Conservation (phyloP, 306 rosid species). For the Prosopis cineraria region DNA sequence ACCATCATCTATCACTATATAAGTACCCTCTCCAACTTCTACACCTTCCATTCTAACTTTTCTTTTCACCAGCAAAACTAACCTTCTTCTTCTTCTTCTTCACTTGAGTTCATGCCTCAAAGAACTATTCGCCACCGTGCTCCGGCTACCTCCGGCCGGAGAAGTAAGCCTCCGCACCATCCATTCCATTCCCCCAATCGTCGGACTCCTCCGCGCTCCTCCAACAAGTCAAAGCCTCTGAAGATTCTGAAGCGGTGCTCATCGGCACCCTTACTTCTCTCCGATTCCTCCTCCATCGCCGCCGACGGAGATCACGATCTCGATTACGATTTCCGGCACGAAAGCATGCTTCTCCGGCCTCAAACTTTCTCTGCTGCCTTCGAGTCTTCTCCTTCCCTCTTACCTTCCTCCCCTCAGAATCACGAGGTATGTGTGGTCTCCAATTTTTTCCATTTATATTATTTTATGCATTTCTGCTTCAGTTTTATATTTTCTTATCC, state of each 20-base stretch:
- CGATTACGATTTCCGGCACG: background rate
- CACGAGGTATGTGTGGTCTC: background rate
- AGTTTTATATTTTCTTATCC: too few relatives aligned
- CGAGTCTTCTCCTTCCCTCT: slow-evolving; percentile 59
- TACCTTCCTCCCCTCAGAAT: slow-evolving; percentile 45
- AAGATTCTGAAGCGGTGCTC: slow-evolving; percentile 55
- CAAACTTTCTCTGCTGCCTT: slow-evolving; percentile 48
- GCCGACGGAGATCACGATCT: slow-evolving; percentile 24
- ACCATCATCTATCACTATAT: background rate
- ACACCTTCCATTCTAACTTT: background rate
- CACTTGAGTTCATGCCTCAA: slow-evolving; percentile 52
- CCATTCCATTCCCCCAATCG: slow-evolving; percentile 41
- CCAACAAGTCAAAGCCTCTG: slow-evolving; percentile 42
- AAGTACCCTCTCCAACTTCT: background rate
- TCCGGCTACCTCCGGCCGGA: slow-evolving; percentile 27
- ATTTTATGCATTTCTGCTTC: background rate
- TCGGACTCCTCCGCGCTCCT: slow-evolving; percentile 33
- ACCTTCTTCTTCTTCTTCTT: background rate
- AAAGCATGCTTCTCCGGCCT: slow-evolving; percentile 44
- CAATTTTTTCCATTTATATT: background rate
- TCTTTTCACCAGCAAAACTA: background rate
- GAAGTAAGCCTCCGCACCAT: slow-evolving; percentile 33
- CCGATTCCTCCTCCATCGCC: background rate
- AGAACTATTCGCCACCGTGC: slow-evolving; percentile 36
- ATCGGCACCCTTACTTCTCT: slow-evolving; percentile 60